Base-by-base conservation (phyloP, 495 filamentous ascomycete genomes). In the Parathielavia hyrcaniae region DNA sequence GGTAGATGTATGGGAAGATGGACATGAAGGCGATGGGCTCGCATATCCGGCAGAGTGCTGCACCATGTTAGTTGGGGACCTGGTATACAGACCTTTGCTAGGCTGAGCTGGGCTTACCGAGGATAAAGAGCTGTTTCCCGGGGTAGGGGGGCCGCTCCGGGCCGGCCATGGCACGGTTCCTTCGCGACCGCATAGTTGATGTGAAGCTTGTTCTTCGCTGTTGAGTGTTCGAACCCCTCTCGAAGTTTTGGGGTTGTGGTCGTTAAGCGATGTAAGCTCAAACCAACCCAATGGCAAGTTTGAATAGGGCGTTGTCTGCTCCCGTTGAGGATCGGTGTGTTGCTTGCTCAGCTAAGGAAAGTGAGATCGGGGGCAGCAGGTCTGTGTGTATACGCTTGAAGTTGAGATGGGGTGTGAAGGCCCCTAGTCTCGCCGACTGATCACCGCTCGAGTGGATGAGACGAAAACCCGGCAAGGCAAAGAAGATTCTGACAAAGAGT, bases 21-120 rank as follows among this genome's bases (percentile, higher is more conserved):
- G 91, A 96, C 88, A 96, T 97, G 79, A 99, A 97, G 11, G 93
- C 95, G 71, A 99, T 96, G 47, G 93, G 93, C 72, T 99, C 93
- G 78, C 90, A 96, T 72, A 99, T 95, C 64, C 93, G 85, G 69
- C 90, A 95, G 61, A 96, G 72, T 36, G 91, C 93, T 97, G 64
- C 55, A 46, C 4, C 50, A 56, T 61, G 72, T 82, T 64, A 81
- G 75, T 82, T 64, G 81, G 75, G 57, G 10, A 23, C 17, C 7
- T 20, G 0, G 10, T 5, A 7, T 48, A 45, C 30, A n/a, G 8
- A 13, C 38, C 34, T 34, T 51, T 20, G 19, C 51, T 20, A 1
- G 2, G 12, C 17, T 23, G 0, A 23, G 16, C 50, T 34, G 48
- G 40, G 70, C 80, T 68, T 71, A 91, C 87, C 87, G 60, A 91